These are phyloP conservation scores for Zygosaccharomyces gambellarensis DNA, from an alignment of 805 yeast genomes.

Conservation along the genomic window DNA sequence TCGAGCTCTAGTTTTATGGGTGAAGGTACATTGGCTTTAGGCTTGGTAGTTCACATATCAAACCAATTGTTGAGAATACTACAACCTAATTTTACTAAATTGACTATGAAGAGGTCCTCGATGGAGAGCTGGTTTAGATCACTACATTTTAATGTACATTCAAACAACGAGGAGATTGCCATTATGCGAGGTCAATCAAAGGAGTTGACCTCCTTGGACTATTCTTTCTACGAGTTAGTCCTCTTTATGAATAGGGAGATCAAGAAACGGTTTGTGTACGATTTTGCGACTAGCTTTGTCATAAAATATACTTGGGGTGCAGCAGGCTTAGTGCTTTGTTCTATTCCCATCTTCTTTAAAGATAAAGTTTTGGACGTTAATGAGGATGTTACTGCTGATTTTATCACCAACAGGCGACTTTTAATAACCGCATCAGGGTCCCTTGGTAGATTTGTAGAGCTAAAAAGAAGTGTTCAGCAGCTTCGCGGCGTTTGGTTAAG, in stretches of 20 bases:
- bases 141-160: conserved; percentile 74
- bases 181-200: conserved; percentile 73
- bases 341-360: conserved; percentile 75
- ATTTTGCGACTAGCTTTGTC: conserved; percentile 79
- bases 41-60: conserved; percentile 74
- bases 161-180: conserved; percentile 83
- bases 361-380: conserved; percentile 31
- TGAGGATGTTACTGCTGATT: conserved; percentile 61
- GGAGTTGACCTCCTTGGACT: conserved; percentile 73
- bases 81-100: conserved; percentile 85
- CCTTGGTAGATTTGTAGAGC: conserved; percentile 77
- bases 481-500: conserved; percentile 77
- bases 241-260: conserved; percentile 71
- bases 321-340: conserved; percentile 80
- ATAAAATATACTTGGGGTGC: conserved; percentile 96
- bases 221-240: conserved; percentile 74
- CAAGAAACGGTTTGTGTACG: conserved; percentile 72
- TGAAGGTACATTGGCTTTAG: conserved; percentile 74
- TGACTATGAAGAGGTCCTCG: conserved; percentile 68
- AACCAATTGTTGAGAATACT: conserved; percentile 66
- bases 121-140: conserved; percentile 82
- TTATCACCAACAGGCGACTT: conserved; percentile 82
- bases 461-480: conserved; percentile 79
- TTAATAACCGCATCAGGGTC: conserved; percentile 82
- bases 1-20: conserved; percentile 44